These are phyloP conservation scores for Stachybotrys chartarum DNA, from an alignment of 2,329 filamentous ascomycete species.

Conservation along the genomic window DNA sequence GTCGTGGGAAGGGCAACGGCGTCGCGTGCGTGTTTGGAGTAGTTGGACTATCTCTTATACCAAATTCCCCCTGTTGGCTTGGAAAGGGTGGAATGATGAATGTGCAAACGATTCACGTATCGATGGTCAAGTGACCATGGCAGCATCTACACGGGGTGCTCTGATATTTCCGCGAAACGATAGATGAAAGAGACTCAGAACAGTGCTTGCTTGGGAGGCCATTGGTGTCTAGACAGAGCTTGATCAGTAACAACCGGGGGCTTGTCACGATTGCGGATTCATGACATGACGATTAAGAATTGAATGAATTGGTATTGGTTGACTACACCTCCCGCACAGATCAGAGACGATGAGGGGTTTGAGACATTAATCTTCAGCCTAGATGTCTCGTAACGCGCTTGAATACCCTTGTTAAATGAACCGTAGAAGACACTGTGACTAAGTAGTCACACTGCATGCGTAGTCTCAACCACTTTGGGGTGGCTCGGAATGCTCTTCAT, in stretches of 20 bases:
- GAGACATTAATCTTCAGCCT: neutral
- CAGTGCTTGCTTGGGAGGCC: neutral
- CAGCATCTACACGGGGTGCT: too few relatives aligned
- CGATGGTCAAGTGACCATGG: too few relatives aligned
- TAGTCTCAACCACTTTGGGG: too few relatives aligned
- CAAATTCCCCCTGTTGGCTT: slow-evolving; percentile 4
- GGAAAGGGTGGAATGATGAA: too few relatives aligned
- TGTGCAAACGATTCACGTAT: too few relatives aligned
- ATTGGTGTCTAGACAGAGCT: neutral
- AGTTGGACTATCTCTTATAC: slow-evolving; percentile 1
- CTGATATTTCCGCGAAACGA: neutral
- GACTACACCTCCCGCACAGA: neutral
- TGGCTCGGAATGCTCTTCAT: too few relatives aligned
- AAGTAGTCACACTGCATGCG: too few relatives aligned
- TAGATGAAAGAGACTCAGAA: neutral
- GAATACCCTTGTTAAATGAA: too few relatives aligned
- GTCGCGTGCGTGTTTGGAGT: slow-evolving; percentile 2
- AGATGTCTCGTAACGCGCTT: too few relatives aligned
- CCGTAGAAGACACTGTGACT: too few relatives aligned
- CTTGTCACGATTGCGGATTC: slow-evolving; percentile 19
- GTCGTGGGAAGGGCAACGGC: neutral
- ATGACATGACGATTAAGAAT: slow-evolving; percentile 23
- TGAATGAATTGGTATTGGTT: slow-evolving; percentile 8
- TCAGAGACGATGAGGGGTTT: neutral
- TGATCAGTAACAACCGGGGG: neutral